Evolutionary conservation across 139 green algal species (phyloP), one percentile per base, ranked within the genome.

Genomic region (Coccomyxa sp.): DNA sequence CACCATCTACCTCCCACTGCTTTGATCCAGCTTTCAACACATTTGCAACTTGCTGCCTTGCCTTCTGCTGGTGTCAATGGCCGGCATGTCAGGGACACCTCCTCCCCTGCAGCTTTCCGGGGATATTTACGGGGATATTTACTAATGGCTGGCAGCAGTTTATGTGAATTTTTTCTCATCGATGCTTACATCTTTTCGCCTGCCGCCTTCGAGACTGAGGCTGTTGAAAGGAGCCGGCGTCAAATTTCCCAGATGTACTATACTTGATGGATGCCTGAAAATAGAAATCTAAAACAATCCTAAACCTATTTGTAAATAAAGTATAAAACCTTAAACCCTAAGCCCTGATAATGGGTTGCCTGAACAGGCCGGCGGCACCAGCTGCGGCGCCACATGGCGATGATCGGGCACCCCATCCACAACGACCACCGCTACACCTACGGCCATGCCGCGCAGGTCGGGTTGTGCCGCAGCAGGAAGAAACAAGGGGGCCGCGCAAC

Each of bases 311-410:
- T n/a, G n/a, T n/a, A n/a, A n/a, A n/a, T n/a, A n/a, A n/a, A n/a
- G n/a, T n/a, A n/a, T n/a, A n/a, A n/a, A n/a, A n/a, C n/a, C n/a
- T n/a, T n/a, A n/a, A n/a, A n/a, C n/a, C n/a, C n/a, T n/a, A n/a
- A n/a, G n/a, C n/a, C n/a, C n/a, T n/a, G n/a, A n/a, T n/a, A n/a
- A n/a, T n/a, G 38, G 3, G 7, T 51, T 51, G 38, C 38, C 38
- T 51, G 38, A 51, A 77, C 81, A 80, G 93, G 93, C 9, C 86
- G 92, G 9, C 92, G 81, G 27, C 90, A 95, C 80, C 93, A 96
- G 89, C 88, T 96, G 82, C 88, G 93, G 10, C 91, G 89, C n/a
- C 93, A 96, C 88, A 90, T 95, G 90, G 91, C 91, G 0, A 84
- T 90, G 58, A 45, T 89, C 0, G 91, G 91, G 30, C 87, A 92